Evolutionary conservation across 352 stramenopile species (phyloP), one percentile per base, ranked within the genome.

Genomic region (Phytophthora cactorum): DNA sequence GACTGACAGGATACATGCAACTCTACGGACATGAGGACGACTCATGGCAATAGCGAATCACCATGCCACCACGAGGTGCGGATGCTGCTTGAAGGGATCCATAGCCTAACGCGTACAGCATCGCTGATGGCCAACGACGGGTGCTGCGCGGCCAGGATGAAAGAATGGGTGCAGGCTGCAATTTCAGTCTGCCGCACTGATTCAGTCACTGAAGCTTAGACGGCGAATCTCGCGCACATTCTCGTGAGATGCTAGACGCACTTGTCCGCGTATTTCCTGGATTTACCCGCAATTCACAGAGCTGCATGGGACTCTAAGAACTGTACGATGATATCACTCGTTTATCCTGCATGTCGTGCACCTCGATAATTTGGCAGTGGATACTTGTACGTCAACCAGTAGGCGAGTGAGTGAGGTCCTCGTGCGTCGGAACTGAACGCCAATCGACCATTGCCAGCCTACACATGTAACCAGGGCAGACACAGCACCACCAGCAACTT

Each of bases 11-110:
- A 59, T 72, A 53, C 64, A 68, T 72, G 45, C 58, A 45, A 72
- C 65, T 59, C 65, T 68, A 56, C 45, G 51, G 52, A 53, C 45
- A 41, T 39, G 46, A 15, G n/a, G n/a, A n/a, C n/a, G 22, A 27
- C 28, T 39, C 28, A 39, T 54, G n/a, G n/a, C n/a, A n/a, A n/a
- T n/a, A n/a, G n/a, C n/a, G n/a, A 2, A 14, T 38, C 12, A 7
- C 7, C 47, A 54, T 55, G n/a, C 31, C 54, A 53, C 41, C 36
- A 43, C n/a, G 34, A 53, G 43, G 34, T 1, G 43, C 41, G 45
- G 46, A 50, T 67, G 29, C 63, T 71, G 57, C 41, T 66, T 66
- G 63, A 71, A 71, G 63, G 63, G 57, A 71, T 62, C 63, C 63
- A 36, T 71, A 66, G 63, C n/a, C 25, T 71, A 71, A 71, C 56